Evolutionary conservation across 148 eudicot genomes (phyloP), one percentile per base, ranked within the genome.

Genomic region (Talinum fruticosum): DNA sequence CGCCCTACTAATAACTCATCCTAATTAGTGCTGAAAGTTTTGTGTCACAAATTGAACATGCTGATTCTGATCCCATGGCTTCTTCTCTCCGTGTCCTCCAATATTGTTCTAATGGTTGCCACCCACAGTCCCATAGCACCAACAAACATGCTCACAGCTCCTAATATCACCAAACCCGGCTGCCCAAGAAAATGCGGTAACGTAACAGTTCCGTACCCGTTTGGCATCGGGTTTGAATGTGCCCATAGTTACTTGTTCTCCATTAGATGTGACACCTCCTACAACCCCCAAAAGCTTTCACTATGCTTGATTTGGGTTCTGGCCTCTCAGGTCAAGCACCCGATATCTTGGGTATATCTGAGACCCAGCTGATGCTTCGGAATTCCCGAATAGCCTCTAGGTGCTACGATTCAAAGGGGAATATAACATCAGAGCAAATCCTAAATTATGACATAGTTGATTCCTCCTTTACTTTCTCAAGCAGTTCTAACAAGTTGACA

Each of bases 141-240:
- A 36, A 44, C 66, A 5, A 76, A 47, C 73, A 76, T 81, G 64
- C 28, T 81, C 10, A 81, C 83, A 65, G 76, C 79, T 62, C 1
- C 66, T 2, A 81, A 67, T 73, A 81, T 69, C 3, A 81, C 83
- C 34, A 81, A 81, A 81, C 80, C 83, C 23, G 80, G 77, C 13
- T 81, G 83, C 74, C 80, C 44, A 14, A 53, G 45, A 36, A 81
- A 53, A 57, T 81, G 80, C 59, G 80, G 84, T 1, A 75, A 72
- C 37, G 5, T 81, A 49, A 66, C 76, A 37, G 33, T 81, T 23
- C 84, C 84, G 53, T 81, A 81, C 67, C 84, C 84, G 12, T 81
- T 81, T 54, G 84, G 84, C 26, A 81, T 81, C 21, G 84, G 84
- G 41, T 6, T 0, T 37, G 24, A 73, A 2, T 81, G 84, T 73